These are phyloP conservation scores for Leishmania tropica DNA, from an alignment of 208 protist species.

Conservation along the genomic window DNA sequence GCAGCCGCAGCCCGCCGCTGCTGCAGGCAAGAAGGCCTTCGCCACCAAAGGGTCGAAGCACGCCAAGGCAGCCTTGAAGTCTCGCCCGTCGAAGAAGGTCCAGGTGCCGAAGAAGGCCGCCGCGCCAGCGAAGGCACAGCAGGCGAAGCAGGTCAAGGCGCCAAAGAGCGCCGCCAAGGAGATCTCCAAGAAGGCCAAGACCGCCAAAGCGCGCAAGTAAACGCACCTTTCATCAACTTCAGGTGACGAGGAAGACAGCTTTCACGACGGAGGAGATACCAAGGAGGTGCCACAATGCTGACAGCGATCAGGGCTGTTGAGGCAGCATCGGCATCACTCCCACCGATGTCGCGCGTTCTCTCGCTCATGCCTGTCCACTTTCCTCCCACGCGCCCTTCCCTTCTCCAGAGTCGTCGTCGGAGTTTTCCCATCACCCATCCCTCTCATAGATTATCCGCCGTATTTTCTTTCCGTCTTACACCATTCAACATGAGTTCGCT, in stretches of 20 bases:
- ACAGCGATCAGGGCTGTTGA: not conserved
- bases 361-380: not conserved
- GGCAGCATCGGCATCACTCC: not conserved
- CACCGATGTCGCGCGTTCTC: not conserved
- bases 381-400: no score
- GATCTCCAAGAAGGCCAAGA: slow-evolving; percentile 21
- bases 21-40: slow-evolving; percentile 22
- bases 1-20: not conserved
- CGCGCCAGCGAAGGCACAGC: not conserved
- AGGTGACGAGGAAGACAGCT: not conserved
- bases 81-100: slow-evolving; percentile 8
- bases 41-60: slow-evolving; percentile 5
- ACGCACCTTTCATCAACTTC: not conserved
- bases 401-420: not conserved
- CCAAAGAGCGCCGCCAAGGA: slow-evolving; percentile 20
- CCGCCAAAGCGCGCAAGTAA: slow-evolving; percentile 10
- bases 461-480: not conserved
- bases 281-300: not conserved
- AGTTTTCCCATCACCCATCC: not conserved
- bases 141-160: slow-evolving; percentile 2
- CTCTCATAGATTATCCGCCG: slow-evolving; percentile 2
- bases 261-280: not conserved
- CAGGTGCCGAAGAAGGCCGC: slow-evolving; percentile 23
- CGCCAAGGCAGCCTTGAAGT: slow-evolving; percentile 8
- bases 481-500: not conserved